phyloP scores from a whole-genome alignment of 495 filamentous ascomycete genomes.

The Aspergillus ostianus region DNA sequence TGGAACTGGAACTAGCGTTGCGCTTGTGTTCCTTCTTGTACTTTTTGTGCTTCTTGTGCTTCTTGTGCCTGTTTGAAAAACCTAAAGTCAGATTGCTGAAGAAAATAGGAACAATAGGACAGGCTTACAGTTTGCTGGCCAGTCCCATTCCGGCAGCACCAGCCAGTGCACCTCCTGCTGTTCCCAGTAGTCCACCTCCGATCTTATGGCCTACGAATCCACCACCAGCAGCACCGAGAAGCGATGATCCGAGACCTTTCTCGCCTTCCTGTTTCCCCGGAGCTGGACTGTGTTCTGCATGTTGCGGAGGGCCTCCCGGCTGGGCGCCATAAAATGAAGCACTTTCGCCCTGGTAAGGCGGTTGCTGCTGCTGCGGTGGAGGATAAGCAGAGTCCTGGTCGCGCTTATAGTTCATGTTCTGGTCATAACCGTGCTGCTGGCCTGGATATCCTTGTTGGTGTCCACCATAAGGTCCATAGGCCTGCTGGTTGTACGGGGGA shows the following conservation, averaged over 20 bases:
- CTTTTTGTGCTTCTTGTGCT: conserved; percentile 36
- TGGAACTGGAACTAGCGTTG: conserved; percentile 27
- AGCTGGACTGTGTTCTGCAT: conserved; percentile 17
- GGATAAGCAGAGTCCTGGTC: conserved; percentile 32
- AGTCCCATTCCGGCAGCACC: conserved; percentile 46
- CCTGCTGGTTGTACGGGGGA: conserved; percentile 23
- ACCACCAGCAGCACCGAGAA: conserved; percentile 44
- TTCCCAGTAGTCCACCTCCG: conserved; percentile 40
- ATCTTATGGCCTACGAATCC: conserved; percentile 43
- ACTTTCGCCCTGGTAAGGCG: conserved; percentile 25
- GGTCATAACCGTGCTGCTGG: conserved; percentile 16
- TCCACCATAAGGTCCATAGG: conserved; percentile 21
- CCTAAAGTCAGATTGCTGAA: neutral
- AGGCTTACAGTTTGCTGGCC: conserved; percentile 38
- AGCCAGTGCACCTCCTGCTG: conserved; percentile 41
- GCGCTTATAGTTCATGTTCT: conserved; percentile 21
- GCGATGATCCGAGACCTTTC: conserved; percentile 41
- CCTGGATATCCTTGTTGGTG: conserved; percentile 20
- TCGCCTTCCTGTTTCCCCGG: conserved; percentile 33
- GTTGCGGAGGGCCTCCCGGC: conserved; percentile 13
- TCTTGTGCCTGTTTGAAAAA: conserved; percentile 20
- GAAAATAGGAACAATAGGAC: neutral
- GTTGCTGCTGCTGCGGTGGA: conserved; percentile 27
- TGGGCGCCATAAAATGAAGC: conserved; percentile 24
- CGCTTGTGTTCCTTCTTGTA: conserved; percentile 31